Conservation (phyloP, 805 yeast genomes). For the Sugiyamaella smithiae region DNA sequence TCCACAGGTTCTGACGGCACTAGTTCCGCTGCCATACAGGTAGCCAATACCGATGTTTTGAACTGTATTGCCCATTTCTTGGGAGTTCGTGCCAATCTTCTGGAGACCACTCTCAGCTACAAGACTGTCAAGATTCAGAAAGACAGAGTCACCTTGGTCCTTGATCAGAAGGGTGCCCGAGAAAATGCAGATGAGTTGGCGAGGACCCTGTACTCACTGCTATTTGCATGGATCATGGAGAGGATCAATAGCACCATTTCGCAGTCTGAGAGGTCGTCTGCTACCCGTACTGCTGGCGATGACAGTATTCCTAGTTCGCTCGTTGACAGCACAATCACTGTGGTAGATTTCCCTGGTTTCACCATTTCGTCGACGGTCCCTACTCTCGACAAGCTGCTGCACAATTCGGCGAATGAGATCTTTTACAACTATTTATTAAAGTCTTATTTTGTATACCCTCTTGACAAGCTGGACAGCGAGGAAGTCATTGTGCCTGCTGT, state of each 20-base stretch:
- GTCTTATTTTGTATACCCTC: slow-evolving; percentile 38
- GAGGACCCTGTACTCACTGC: slow-evolving; percentile 39
- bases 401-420: slow-evolving; percentile 42
- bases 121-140: slow-evolving; percentile 37
- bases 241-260: slow-evolving; percentile 36
- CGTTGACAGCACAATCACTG: slow-evolving; percentile 35
- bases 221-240: slow-evolving; percentile 40
- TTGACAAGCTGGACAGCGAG: slow-evolving; percentile 39
- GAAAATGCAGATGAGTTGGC: slow-evolving; percentile 43
- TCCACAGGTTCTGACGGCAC: slow-evolving; percentile 35
- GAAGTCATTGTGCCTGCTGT: slow-evolving; percentile 49
- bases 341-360: slow-evolving; percentile 44
- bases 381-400: slow-evolving; percentile 38
- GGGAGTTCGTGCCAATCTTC: slow-evolving; percentile 39
- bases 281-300: slow-evolving; percentile 8
- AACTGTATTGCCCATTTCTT: slow-evolving; percentile 37
- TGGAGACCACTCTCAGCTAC: slow-evolving; percentile 37
- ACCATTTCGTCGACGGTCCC: slow-evolving; percentile 33
- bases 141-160: slow-evolving; percentile 41
- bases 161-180: slow-evolving; percentile 41
- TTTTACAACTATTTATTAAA: slow-evolving; percentile 39
- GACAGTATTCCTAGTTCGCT: slow-evolving; percentile 16
- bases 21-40: slow-evolving; percentile 36
- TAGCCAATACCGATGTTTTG: slow-evolving; percentile 34
- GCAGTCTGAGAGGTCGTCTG: slow-evolving; percentile 17